Conservation (phyloP, 805 yeast species). For the Cyberlindnera nakhonratchasimensis region DNA sequence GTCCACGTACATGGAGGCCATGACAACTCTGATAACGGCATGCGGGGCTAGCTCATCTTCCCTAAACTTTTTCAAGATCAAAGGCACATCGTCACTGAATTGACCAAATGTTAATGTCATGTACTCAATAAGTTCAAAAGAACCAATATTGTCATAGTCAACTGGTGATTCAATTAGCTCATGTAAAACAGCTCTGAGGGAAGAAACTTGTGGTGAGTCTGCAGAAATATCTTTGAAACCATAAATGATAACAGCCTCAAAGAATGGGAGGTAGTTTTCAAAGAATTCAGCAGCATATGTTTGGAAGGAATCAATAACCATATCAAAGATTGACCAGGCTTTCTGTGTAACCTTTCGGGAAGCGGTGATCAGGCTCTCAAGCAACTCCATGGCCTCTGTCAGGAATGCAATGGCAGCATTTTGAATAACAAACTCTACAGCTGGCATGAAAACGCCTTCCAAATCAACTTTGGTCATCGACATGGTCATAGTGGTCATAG, state of each 20-base stretch:
- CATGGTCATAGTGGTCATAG: constrained; percentile 69
- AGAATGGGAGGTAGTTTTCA: constrained; percentile 53
- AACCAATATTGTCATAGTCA: constrained; percentile 34
- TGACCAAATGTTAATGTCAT: constrained; percentile 17
- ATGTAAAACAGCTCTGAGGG: constrained; percentile 15
- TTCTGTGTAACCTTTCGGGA: constrained; percentile 45
- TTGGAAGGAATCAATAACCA: constrained; percentile 50
- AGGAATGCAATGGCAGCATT: constrained; percentile 59
- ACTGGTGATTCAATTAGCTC: constrained; percentile 21
- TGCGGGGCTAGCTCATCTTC: constrained; percentile 36
- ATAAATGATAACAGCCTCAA: constrained; percentile 48
- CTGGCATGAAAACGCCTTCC: constrained; percentile 53
- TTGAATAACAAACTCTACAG: constrained; percentile 53
- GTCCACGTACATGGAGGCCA: constrained; percentile 62
- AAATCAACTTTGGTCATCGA: constrained; percentile 59
- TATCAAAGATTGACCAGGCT: constrained; percentile 50
- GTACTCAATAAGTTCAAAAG: constrained; percentile 31
- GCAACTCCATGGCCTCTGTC: constrained; percentile 60
- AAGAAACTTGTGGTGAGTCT: constrained; percentile 18
- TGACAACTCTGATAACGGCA: constrained; percentile 53
- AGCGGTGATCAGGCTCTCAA: constrained; percentile 52
- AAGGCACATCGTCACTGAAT: constrained; percentile 17
- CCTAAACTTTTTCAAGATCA: constrained; percentile 13
- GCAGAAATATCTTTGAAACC: constrained; percentile 39
- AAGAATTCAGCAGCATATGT: constrained; percentile 58